A percentile compares a stretch with the other conserved stretches of the same genome.
Conservation (phyloP, 2,329 filamentous ascomycete genomes). For the Gaeumannomyces sp. region DNA sequence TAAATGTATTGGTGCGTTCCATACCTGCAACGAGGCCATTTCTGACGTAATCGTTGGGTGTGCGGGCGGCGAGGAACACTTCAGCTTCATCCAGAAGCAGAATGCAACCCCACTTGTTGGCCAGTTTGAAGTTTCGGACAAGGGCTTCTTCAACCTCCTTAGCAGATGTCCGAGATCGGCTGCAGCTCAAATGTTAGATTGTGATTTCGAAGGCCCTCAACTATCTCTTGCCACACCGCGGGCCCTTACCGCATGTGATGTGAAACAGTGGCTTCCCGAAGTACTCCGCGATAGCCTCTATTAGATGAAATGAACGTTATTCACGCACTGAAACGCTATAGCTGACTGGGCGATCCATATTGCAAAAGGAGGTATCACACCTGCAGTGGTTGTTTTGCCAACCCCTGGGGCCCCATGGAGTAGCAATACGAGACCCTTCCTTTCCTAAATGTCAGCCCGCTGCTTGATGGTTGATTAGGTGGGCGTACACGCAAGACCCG, state of each 20-base stretch:
- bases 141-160: constrained; percentile 23
- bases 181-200: not conserved
- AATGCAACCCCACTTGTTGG: too few species aligned
- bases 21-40: constrained; percentile 26
- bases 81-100: too few species aligned
- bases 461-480: too few species aligned
- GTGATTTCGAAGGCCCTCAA: too few species aligned
- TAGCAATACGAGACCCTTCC: constrained; percentile 23
- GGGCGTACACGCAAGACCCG: too few species aligned
- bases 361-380: constrained; percentile 6
- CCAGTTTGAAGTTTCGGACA: constrained; percentile 18
- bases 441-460: too few species aligned
- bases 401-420: constrained; percentile 27
- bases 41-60: constrained; percentile 19
- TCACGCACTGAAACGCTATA: too few species aligned
- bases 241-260: constrained; percentile 9
- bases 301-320: too few species aligned
- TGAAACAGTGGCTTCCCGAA: constrained; percentile 15
- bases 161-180: constrained; percentile 27
- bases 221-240: not conserved
- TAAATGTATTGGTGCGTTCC: not conserved
- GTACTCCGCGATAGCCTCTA: constrained; percentile 19
- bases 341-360: too few species aligned
- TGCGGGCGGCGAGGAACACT: too few species aligned
- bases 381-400: constrained; percentile 28